A percentile compares a stretch with the other conserved stretches of the same genome.
Conservation (phyloP, 192 early-diverging fungal genomes). For the Backusella australiensis region DNA sequence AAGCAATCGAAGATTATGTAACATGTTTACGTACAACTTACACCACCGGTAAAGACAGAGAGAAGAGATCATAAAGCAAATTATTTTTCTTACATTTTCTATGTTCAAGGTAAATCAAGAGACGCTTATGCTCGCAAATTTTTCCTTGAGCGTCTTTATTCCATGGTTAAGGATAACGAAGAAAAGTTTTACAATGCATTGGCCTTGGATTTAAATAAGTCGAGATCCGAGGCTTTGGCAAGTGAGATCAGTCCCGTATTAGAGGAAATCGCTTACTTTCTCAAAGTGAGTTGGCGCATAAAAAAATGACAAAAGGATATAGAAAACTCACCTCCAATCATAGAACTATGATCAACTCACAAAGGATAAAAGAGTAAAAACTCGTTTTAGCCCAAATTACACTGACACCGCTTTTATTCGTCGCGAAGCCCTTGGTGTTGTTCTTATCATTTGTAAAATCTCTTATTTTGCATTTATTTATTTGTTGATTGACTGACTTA, state of each 20-base stretch:
- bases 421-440: constrained; percentile 76
- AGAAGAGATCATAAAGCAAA: neutral
- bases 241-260: constrained; percentile 52
- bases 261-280: constrained; percentile 42
- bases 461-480: neutral
- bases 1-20: constrained; percentile 2
- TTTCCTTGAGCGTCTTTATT: constrained; percentile 52
- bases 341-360: constrained; percentile 62
- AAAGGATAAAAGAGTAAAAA: constrained; percentile 40
- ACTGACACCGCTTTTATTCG: constrained; percentile 55
- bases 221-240: constrained; percentile 46
- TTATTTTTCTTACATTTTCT: neutral
- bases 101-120: constrained; percentile 6
- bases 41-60: neutral
- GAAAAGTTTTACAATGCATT: constrained; percentile 50
- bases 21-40: constrained; percentile 10
- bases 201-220: constrained; percentile 58
- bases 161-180: constrained; percentile 61
- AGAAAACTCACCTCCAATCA: neutral
- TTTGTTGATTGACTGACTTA: neutral
- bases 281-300: constrained; percentile 24
- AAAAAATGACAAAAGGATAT: neutral
- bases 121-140: constrained; percentile 6
- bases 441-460: constrained; percentile 59
- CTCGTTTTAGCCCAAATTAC: constrained; percentile 36